phyloP scores from a whole-genome alignment of 768 basidiomycete genomes.

The Mycena rosella region DNA sequence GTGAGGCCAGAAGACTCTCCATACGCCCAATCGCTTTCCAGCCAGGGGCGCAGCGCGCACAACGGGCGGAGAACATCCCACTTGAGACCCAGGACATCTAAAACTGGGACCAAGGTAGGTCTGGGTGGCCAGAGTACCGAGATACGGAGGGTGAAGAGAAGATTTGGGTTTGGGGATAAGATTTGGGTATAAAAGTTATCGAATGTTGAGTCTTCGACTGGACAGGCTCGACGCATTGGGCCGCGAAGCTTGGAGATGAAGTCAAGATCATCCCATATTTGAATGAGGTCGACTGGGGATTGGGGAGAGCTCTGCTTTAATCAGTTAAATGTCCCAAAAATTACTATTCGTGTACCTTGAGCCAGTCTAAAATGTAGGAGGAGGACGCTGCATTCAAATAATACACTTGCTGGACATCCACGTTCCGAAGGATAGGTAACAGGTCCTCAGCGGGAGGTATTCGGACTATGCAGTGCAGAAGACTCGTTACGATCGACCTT shows the following conservation, averaged over 20 bases:
- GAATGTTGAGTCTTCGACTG: neutral
- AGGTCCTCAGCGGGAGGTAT: neutral
- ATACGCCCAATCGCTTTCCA: too few relatives aligned
- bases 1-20: neutral
- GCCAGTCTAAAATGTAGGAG: neutral
- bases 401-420: neutral
- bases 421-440: conserved; percentile 6
- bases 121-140: neutral
- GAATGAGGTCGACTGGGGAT: neutral
- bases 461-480: neutral
- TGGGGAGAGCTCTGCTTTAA: neutral
- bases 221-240: neutral
- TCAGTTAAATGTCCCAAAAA: neutral
- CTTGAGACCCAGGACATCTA: conserved; percentile 8
- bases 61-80: conserved; percentile 6
- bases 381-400: neutral
- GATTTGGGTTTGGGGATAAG: neutral
- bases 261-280: conserved; percentile 7
- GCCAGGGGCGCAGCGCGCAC: neutral
- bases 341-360: neutral
- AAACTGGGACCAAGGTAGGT: neutral
- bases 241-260: neutral
- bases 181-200: neutral
- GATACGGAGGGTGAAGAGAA: neutral
- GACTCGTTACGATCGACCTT: neutral